Conservation (phyloP, 371 early-diverging fungal genomes). For the Circinella umbellata region DNA sequence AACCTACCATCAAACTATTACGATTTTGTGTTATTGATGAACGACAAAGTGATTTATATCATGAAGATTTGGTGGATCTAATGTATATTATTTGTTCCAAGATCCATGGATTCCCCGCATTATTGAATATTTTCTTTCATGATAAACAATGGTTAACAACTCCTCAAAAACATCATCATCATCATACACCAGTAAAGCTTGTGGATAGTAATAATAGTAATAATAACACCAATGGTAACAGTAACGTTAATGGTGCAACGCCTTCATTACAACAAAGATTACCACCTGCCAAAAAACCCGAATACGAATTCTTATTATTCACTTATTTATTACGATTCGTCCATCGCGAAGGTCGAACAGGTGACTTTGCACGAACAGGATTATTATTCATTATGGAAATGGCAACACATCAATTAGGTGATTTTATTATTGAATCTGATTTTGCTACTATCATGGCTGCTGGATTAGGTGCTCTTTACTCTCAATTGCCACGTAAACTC, state of each 20-base stretch:
- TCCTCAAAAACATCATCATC: conserved; percentile 50
- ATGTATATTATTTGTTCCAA: conserved; percentile 90
- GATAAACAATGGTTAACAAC: conserved; percentile 79
- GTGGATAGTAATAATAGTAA: conserved; percentile 1
- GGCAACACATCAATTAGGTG: conserved; percentile 72
- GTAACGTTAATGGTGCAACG: conserved; percentile 4
- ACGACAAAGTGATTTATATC: conserved; percentile 67
- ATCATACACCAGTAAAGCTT: conserved; percentile 27
- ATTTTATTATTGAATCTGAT: conserved; percentile 82
- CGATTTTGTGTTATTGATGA: conserved; percentile 70
- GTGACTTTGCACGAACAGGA: conserved; percentile 93
- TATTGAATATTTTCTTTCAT: conserved; percentile 90
- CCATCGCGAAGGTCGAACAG: conserved; percentile 85
- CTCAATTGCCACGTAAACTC: conserved; percentile 88
- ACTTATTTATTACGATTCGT: conserved; percentile 86
- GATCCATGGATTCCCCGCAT: conserved; percentile 87
- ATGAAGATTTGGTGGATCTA: conserved; percentile 85
- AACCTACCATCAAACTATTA: conserved; percentile 82
- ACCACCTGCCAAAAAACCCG: conserved; percentile 42
- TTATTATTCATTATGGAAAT: conserved; percentile 87
- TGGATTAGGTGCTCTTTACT: conserved; percentile 89
- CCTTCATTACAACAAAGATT: conserved; percentile 5
- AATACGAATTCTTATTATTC: conserved; percentile 85
- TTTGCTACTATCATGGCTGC: conserved; percentile 85
- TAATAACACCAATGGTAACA: not conserved